These are phyloP conservation scores for Tetramitus jugosus DNA, from an alignment of 208 protist species.

Conservation along the genomic window DNA sequence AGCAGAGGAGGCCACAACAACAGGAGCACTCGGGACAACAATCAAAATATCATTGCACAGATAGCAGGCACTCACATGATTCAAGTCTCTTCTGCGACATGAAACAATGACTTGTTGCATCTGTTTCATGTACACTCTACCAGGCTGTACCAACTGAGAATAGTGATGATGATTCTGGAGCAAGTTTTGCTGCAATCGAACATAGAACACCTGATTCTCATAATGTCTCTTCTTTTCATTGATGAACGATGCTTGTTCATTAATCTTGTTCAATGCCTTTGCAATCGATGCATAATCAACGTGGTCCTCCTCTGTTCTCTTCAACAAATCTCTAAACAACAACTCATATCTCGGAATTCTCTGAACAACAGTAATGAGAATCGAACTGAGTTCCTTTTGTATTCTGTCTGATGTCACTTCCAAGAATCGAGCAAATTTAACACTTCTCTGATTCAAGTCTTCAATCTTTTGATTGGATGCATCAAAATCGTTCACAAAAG, in stretches of 20 bases:
- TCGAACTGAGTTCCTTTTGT: neutral
- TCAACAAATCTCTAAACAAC: slow-evolving; percentile 34
- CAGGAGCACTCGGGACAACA: neutral
- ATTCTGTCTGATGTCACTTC: neutral
- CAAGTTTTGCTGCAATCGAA: slow-evolving; percentile 8
- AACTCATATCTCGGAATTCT: slow-evolving; percentile 41
- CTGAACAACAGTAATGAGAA: slow-evolving; percentile 38
- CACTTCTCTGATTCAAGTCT: neutral
- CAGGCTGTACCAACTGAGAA: neutral
- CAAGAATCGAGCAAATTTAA: slow-evolving; percentile 1
- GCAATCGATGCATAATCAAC: slow-evolving; percentile 23
- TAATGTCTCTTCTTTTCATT: slow-evolving; percentile 25
- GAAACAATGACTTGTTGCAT: neutral
- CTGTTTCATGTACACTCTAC: neutral
- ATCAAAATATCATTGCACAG: slow-evolving; percentile 7
- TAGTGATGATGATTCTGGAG: neutral
- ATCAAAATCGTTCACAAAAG: slow-evolving; percentile 19
- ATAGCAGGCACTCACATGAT: neutral
- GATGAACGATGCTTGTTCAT: neutral
- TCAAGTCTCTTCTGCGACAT: neutral
- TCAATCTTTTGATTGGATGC: neutral
- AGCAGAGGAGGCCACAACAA: too few relatives aligned
- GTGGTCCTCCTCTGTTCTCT: slow-evolving; percentile 22
- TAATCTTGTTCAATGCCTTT: neutral
- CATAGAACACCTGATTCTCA: neutral